These are phyloP conservation scores for Remersonia thermophila DNA, from an alignment of 2,329 filamentous ascomycete species.

Conservation along the genomic window DNA sequence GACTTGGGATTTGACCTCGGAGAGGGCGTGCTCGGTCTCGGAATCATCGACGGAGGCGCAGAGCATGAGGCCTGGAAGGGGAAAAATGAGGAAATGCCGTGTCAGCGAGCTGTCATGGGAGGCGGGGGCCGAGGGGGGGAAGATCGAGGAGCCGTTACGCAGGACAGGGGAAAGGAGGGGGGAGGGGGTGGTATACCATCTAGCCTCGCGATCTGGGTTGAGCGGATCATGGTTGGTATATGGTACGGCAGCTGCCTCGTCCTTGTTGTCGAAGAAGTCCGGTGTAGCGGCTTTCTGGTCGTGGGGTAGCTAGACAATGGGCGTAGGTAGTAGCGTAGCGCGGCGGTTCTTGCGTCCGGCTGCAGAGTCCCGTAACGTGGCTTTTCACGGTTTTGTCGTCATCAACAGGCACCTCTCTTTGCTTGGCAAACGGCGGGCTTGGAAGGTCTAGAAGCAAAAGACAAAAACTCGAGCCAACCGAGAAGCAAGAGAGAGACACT, in stretches of 20 bases:
- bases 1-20: slow-evolving; percentile 80
- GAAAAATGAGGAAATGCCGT: too few species aligned
- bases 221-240: slow-evolving; percentile 59
- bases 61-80: slow-evolving; percentile 88
- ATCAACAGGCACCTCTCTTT: neutral
- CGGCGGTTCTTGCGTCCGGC: too few species aligned
- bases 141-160: neutral
- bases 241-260: slow-evolving; percentile 2
- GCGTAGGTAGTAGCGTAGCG: too few species aligned
- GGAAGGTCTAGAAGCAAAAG: too few species aligned
- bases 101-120: too few species aligned
- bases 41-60: slow-evolving; percentile 91
- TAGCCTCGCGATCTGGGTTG: slow-evolving; percentile 86
- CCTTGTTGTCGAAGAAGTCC: too few species aligned
- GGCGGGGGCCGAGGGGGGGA: slow-evolving; percentile 8
- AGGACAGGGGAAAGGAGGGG: neutral
- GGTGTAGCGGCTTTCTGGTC: slow-evolving; percentile 1
- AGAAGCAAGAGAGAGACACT: too few species aligned
- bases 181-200: slow-evolving; percentile 49
- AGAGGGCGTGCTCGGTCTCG: slow-evolving; percentile 60
- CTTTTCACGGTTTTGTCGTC: slow-evolving; percentile 4
- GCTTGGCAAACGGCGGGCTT: neutral
- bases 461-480: too few species aligned
- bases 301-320: neutral
- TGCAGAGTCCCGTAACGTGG: slow-evolving; percentile 14